Evolutionary conservation across 2,329 filamentous ascomycete genomes (phyloP).

Genomic region (Cryoendolithus antarcticus): DNA sequence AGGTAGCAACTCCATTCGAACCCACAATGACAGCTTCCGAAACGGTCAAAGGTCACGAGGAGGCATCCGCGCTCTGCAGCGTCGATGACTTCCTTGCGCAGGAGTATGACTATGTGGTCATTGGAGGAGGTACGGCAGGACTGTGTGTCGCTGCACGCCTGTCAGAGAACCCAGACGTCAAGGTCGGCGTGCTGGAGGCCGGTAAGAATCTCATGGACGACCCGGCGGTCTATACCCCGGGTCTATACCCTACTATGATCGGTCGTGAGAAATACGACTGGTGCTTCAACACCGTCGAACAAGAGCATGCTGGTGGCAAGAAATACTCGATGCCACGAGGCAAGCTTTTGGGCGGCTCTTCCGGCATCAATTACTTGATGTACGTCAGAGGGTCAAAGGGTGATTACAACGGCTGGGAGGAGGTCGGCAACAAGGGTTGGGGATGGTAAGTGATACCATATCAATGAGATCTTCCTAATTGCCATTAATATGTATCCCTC

Average conservation of each 20-base stretch:
- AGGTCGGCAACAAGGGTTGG: slow-evolving; percentile 32
- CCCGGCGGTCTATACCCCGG: slow-evolving; percentile 13
- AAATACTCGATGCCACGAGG: slow-evolving; percentile 19
- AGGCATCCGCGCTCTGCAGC: slow-evolving; percentile 14
- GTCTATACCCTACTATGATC: slow-evolving; percentile 16
- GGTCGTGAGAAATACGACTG: slow-evolving; percentile 13
- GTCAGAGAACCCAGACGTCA: slow-evolving; percentile 19
- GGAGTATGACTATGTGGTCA: slow-evolving; percentile 19
- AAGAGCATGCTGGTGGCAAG: slow-evolving; percentile 7
- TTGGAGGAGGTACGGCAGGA: slow-evolving; percentile 23
- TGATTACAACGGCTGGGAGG: slow-evolving; percentile 38
- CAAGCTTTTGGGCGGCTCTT: slow-evolving; percentile 27
- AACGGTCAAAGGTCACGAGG: background rate
- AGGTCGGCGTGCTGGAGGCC: slow-evolving; percentile 22
- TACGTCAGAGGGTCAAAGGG: slow-evolving; percentile 31
- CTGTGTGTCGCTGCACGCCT: slow-evolving; percentile 19
- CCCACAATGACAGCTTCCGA: slow-evolving; percentile 1
- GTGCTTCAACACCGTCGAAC: slow-evolving; percentile 17
- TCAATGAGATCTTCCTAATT: too few species aligned
- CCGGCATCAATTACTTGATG: slow-evolving; percentile 27
- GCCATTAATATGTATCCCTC: background rate
- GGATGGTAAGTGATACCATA: slow-evolving; percentile 13
- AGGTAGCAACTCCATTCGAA: too few species aligned
- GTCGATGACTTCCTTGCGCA: slow-evolving; percentile 17
- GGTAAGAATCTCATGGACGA: slow-evolving; percentile 14